Base-by-base conservation (phyloP, 495 filamentous ascomycete species). In the Hyaloscypha finlandica region DNA sequence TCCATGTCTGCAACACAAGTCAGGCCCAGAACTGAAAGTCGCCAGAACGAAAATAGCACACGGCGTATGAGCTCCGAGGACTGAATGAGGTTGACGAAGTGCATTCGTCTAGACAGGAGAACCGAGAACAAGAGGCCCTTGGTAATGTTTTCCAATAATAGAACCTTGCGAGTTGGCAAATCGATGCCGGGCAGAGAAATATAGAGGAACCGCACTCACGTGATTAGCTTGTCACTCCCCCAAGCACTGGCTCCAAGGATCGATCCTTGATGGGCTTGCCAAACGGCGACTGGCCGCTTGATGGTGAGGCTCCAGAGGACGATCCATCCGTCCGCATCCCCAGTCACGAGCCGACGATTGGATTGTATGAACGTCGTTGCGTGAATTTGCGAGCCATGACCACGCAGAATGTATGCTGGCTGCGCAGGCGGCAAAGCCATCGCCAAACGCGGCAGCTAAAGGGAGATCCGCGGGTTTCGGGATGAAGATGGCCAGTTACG, bases 321-420 rank as follows among this genome's bases (percentile, higher is more conserved):
- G 39, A 96, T 80, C 85, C 91, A 97, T 69, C 95, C 95, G 59
- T 97, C 90, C 4, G 92, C 90, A 77, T 99, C 95, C 20, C 89
- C 95, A 6, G 93, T 94, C 32, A 94, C 73, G 1, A 99, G 88
- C 11, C 92, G 88, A 57, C 86, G 81, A 70, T 97, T 96, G 59
- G 78, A 71, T 55, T 84, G 84, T 68, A 91, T 84, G 75, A 99
- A 91, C 62, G 85, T 77, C 31, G 95, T 78, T 19, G 87, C 85
- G 74, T 99, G 94, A 61, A 98, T 90, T 63, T 91, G 88, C 2
- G 91, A 79, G 33, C 84, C 82, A 78, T 99, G 95, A 61, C 95
- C 95, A 70, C 95, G 90, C 37, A 99, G 85, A 58, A 98, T 87
- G 74, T 95, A 94, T 59, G 68, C 59, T 29, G 73, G 73, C 42